A percentile compares a stretch with the other conserved stretches of the same genome.
Conservation (phyloP, 2,329 filamentous ascomycete genomes). For the Hymenoscyphus scutula region DNA sequence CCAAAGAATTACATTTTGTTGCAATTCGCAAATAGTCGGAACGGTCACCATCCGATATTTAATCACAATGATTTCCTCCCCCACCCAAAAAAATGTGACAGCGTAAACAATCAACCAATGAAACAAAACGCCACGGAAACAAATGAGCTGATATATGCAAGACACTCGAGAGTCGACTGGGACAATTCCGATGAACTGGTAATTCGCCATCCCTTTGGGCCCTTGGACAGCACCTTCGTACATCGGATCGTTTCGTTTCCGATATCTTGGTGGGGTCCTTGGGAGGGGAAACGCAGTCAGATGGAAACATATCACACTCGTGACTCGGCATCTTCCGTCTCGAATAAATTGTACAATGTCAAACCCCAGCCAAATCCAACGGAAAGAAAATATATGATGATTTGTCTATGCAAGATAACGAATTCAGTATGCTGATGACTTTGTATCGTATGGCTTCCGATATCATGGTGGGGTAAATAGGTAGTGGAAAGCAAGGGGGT, state of each 20-base stretch:
- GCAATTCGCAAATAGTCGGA: conserved; percentile 2
- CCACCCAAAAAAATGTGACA: not conserved
- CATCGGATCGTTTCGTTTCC: conserved; percentile 6
- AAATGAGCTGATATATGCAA: not conserved
- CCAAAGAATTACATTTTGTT: not conserved
- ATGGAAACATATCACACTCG: conserved; percentile 4
- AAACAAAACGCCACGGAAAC: not conserved
- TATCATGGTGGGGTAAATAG: not conserved
- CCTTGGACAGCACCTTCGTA: not conserved
- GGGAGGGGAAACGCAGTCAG: not conserved
- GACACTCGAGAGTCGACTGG: not conserved
- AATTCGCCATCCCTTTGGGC: not conserved
- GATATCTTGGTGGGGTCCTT: not conserved
- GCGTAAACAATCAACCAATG: not conserved
- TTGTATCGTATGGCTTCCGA: not conserved
- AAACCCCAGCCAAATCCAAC: not conserved
- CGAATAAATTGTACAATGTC: not conserved
- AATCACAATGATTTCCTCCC: not conserved
- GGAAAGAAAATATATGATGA: not conserved
- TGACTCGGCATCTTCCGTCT: not conserved
- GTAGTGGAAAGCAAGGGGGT: not conserved
- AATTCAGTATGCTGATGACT: not conserved
- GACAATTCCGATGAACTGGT: not conserved
- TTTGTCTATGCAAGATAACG: not conserved
- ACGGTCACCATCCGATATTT: not conserved